Evolutionary conservation across 2,329 filamentous ascomycete genomes (phyloP), one percentile per base, ranked within the genome.

Genomic region (Microcera coccophila): DNA sequence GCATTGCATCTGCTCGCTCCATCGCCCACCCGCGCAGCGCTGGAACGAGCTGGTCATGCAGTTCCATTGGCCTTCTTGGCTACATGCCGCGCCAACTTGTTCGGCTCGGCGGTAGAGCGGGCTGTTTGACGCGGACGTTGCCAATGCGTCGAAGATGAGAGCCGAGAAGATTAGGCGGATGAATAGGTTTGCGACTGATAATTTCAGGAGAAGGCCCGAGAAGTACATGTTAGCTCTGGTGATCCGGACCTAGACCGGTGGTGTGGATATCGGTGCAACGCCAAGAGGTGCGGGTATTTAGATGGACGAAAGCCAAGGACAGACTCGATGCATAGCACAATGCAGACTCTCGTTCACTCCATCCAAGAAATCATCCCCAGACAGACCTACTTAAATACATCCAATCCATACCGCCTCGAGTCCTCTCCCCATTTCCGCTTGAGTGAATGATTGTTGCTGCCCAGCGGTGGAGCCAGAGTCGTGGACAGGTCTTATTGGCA

Each of bases 31-130:
- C 3, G 70, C 72, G 52, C 75, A 78, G 20, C 74, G 68, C 59
- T 78, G 75, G 62, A 71, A 78, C 24, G 62, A 65, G 16, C 50
- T 60, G 1, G 63, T 65, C 62, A 78, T 70, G 62, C 75, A 78
- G 59, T 77, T 75, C 75, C 75, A 78, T 47, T 70, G 67, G n/a
- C 75, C 74, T 45, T 78, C 74, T 11, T 62, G 54, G 10, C 61
- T 58, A 57, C 74, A 78, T 4, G 58, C 50, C 2, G 68, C 60
- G 16, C 71, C 71, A 3, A 53, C 58, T 11, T 59, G 45, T 45
- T 67, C 56, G 12, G 54, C 52, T n/a, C 59, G 57, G 19, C 41
- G 48, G 10, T 44, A 15, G 1, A 59, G 36, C 15, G 41, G 7
- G 45, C 4, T 35, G 35, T 24, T 32, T 26, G 36, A 31, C 36